Evolutionary conservation across 495 filamentous ascomycete species (phyloP), one percentile per base, ranked within the genome.

Genomic region (Rostrohypoxylon terebratum): DNA sequence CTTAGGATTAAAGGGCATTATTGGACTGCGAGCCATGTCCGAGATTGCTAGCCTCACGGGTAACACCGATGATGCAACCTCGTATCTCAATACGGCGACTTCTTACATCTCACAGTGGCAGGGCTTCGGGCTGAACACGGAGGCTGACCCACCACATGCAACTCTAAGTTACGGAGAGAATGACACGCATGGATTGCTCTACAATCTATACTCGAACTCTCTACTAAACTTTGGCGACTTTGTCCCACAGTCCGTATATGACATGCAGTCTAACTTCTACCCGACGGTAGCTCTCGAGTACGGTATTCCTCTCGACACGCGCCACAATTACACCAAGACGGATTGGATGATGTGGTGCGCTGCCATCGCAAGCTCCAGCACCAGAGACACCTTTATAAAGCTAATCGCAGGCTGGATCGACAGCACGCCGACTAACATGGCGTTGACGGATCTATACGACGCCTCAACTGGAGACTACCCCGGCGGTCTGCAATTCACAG

Each of bases 1-100:
- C 76, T 86, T 98, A 11, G 95, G 93, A 2, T 85, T 98, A 60
- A 98, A 98, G 78, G 95, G 94, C 16, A 96, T 97, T 75, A 88
- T 98, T 66, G 95, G 93, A n/a, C 93, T 98, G 79, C 89, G 92
- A 75, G 95, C 95, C 42, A 97, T 98, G 92, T 88, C 90, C 71
- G 88, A 91, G 70, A 86, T 98, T 18, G 85, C 94, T 10, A 81
- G 86, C 42, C 77, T 91, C 1, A 86, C 90, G 5, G 89, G 86
- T 54, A 83, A 93, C 25, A 71, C 81, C 0, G 84, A 83, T 34
- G 92, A 94, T 65, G 84, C 83, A 1, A 79, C 83, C 23, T 83
- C 88, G 63, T 97, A 88, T 78, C 85, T 83, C 9, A 84, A 88
- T 70, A 90, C 91, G 44, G 92, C 93, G 21, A 84, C 87, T 5